Percentiles rank a stretch among this genome's conserved stretches.
Conservation (phyloP, 352 stramenopile genomes). For the Phytopythium cucurbitacearum region DNA sequence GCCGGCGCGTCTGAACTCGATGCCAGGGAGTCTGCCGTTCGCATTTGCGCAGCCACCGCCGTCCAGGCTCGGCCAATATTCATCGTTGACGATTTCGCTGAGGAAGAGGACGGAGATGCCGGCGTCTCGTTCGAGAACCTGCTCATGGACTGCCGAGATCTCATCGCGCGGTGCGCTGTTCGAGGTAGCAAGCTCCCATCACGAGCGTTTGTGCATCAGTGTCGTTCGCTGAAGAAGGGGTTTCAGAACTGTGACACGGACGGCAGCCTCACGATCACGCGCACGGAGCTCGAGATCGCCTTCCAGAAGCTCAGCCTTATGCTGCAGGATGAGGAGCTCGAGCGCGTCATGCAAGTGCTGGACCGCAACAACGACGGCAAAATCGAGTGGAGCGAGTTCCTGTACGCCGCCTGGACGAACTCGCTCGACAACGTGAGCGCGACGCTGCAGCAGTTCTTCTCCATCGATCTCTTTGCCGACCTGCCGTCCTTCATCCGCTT, state of each 20-base stretch:
- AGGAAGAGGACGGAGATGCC: no score
- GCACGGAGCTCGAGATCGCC: slow-evolving; percentile 43
- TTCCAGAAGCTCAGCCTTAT: slow-evolving; percentile 47
- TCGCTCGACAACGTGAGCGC: slow-evolving; percentile 8
- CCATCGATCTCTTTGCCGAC: slow-evolving; percentile 39
- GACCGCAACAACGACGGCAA: slow-evolving; percentile 28
- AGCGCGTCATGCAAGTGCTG: slow-evolving; percentile 22
- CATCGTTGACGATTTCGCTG: no score
- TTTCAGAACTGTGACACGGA: slow-evolving; percentile 40
- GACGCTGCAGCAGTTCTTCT: slow-evolving; percentile 22
- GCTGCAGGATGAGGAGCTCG: slow-evolving; percentile 24
- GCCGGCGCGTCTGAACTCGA: slow-evolving; percentile 17
- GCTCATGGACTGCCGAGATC: slow-evolving; percentile 10
- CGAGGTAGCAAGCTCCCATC: slow-evolving; percentile 14
- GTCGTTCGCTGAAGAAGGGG: slow-evolving; percentile 40
- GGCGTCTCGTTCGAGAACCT: slow-evolving; percentile 22
- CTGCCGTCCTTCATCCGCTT: slow-evolving; percentile 33
- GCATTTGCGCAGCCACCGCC: background rate
- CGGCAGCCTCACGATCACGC: slow-evolving; percentile 21
- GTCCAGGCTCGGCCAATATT: no score
- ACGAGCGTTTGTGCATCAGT: slow-evolving; percentile 26
- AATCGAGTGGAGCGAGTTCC: slow-evolving; percentile 48
- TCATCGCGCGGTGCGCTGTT: slow-evolving; percentile 14
- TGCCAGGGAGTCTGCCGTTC: background rate
- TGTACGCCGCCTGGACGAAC: slow-evolving; percentile 29